Base-by-base conservation (phyloP, 2,329 filamentous ascomycete genomes). In the Botrytis byssoidea region DNA sequence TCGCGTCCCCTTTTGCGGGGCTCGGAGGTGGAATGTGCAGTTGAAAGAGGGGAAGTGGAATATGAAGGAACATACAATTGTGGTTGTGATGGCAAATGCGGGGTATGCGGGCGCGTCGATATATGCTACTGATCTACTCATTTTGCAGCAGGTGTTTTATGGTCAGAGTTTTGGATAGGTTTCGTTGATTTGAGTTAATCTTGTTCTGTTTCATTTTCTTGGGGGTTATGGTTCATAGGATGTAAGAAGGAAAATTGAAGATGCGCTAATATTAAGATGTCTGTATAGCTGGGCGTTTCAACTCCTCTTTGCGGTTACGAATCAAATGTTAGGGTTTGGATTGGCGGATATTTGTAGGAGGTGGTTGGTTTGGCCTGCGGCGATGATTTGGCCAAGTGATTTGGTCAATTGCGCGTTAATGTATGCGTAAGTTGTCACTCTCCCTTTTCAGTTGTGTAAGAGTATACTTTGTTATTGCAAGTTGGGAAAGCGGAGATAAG, bases 101-200 rank as follows among this genome's bases (percentile, higher is more conserved):
- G 84, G 83, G 65, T 76, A 83, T 77, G 93, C 93, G 77, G 90
- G 91, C 87, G 65, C 74, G 12, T 73, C 90, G 87, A 84, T 80
- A 8, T 93, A 93, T 77, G 90, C 91, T 1, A 93, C 91, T 1
- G 92, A 94, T 77, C 90, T 93, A 57, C 88, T 94, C 61, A 84
- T 93, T 3, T 91, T 91, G 0, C 91, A 93, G 81, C 83, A 89
- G 40, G 86, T 91, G 18, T 93, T 93, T 78, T 94, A 94, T 89
- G 7, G 91, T 88, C 1, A 91, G 93, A 80, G 90, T 89, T 73
- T 83, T 92, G 20, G 86, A 70, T 89, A 87, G 83, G 85, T 29
- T 29, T 20, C 18, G 42, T 44, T 18, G 16, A 18, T 18, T 44
- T 44, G 42, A 1, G 5, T 18, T 18, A 44, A 18, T 44, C 42